Evolutionary conservation across 2,329 filamentous ascomycete species (phyloP), one percentile per base, ranked within the genome.

Genomic region (Penicillium paneum): DNA sequence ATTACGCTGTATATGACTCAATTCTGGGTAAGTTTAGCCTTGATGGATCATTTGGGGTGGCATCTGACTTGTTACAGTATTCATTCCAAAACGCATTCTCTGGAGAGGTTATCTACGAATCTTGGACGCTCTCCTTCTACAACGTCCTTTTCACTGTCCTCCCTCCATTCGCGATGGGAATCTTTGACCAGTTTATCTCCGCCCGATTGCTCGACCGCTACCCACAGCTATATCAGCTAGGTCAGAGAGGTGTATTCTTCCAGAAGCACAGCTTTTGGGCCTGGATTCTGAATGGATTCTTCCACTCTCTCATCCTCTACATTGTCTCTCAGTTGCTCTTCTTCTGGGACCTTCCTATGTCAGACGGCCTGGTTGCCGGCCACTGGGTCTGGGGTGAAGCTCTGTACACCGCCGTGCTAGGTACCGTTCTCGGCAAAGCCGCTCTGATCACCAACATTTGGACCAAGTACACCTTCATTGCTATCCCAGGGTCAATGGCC

Each of bases 81-180:
- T 90, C 91, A 0, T 99, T 99, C 79, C 91, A 96, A 83, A 99
- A 99, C 73, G 90, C 90, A 62, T 99, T 97, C 75, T 97, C 93
- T 1, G 94, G 94, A 48, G 88, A 97, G 71, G 91, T 97, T 70
- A 97, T 99, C 70, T 97, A 92, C 81, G 94, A 99, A 76, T 97
- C 94, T 10, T 99, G 95, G 95, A 97, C 92, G 0, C 79, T 99
- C n/a, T 96, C 93, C 8, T 96, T 97, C 78, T 99, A 97, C 81
- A 99, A 99, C 79, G 91, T 99, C 72, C 89, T 99, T 72, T 99
- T 96, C 78, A 99, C 94, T 0, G 89, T 96, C 19, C 79, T 97
- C 17, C 94, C 94, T 15, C 94, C 94, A 1, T 87, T 99, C 56
- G 93, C 91, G 1, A 87, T 99, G 69, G 94, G 94, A 64, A 96